Conservation (phyloP, 1,139 yeast genomes). For the Pichia sp. region DNA sequence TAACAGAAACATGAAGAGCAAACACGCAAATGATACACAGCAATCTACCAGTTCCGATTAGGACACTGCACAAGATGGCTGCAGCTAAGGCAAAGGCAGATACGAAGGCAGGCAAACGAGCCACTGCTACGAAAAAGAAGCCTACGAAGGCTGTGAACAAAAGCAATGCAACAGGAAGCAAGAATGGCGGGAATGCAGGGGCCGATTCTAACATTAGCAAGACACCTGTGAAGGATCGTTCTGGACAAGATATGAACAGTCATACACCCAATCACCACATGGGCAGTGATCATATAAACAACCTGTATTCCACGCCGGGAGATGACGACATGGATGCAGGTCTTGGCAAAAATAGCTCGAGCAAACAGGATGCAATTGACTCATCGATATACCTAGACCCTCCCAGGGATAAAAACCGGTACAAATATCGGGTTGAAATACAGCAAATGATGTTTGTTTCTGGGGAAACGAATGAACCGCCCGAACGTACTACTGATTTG, state of each 20-base stretch:
- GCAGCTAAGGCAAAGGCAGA: constrained; percentile 1
- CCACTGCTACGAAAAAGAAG: constrained; percentile 2
- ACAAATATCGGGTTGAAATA: constrained; percentile 77
- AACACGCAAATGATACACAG: no score
- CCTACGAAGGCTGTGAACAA: background rate
- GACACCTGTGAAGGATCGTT: background rate
- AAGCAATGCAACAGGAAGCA: background rate
- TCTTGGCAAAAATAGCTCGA: constrained; percentile 2
- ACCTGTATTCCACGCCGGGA: background rate
- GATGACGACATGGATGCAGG: constrained; percentile 3
- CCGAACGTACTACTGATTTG: constrained; percentile 80
- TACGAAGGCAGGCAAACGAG: constrained; percentile 2
- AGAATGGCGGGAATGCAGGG: background rate
- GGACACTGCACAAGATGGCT: background rate
- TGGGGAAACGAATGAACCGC: constrained; percentile 94
- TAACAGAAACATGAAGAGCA: no score
- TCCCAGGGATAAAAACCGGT: constrained; percentile 42
- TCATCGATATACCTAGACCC: constrained; percentile 6
- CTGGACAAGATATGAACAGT: background rate
- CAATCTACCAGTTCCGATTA: no score
- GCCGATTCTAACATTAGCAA: background rate
- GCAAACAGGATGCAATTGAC: constrained; percentile 1
- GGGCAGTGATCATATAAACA: background rate
- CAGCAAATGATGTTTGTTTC: constrained; percentile 99
- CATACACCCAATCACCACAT: background rate